These are phyloP conservation scores for Wallacemonas collosoma DNA, from an alignment of 208 protist species.

Conservation along the genomic window DNA sequence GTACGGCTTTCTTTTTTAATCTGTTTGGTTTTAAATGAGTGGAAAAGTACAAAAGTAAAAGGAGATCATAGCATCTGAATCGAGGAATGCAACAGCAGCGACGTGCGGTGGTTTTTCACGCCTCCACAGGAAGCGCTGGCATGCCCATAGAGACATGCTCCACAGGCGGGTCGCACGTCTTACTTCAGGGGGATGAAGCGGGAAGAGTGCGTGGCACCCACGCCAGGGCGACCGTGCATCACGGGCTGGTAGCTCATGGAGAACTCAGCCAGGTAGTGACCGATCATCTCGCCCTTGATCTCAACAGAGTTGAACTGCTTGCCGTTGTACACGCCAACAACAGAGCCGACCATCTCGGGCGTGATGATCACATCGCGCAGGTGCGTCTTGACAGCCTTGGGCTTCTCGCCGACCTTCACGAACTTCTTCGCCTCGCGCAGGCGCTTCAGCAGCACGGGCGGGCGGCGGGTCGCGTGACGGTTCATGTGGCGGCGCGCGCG, in stretches of 20 bases:
- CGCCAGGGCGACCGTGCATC: constrained; percentile 98
- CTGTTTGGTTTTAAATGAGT: constrained; percentile 4
- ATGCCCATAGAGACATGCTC: not conserved
- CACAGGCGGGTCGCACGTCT: constrained; percentile 6
- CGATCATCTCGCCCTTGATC: constrained; percentile 99
- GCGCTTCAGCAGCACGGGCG: constrained; percentile 96
- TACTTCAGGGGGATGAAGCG: constrained; percentile 91
- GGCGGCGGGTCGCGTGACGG: constrained; percentile 91
- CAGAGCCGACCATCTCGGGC: constrained; percentile 99
- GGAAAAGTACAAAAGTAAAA: constrained; percentile 13
- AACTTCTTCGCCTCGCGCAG: constrained; percentile 97
- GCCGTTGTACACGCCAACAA: constrained; percentile 99
- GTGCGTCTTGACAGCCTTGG: constrained; percentile 99
- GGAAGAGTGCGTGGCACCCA: constrained; percentile 97
- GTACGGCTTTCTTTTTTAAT: not conserved
- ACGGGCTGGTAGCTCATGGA: constrained; percentile 99
- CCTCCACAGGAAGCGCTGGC: not conserved
- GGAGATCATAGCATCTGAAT: constrained; percentile 16
- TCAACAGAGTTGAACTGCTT: constrained; percentile 99
- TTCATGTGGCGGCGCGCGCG: constrained; percentile 95
- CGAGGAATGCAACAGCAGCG: not conserved
- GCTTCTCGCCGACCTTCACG: constrained; percentile 97
- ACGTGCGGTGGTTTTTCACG: not conserved
- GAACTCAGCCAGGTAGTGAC: constrained; percentile 99
- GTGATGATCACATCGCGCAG: constrained; percentile 99